Evolutionary conservation across 1,139 yeast species (phyloP).

Genomic region (Yamadazyma atlantica): DNA sequence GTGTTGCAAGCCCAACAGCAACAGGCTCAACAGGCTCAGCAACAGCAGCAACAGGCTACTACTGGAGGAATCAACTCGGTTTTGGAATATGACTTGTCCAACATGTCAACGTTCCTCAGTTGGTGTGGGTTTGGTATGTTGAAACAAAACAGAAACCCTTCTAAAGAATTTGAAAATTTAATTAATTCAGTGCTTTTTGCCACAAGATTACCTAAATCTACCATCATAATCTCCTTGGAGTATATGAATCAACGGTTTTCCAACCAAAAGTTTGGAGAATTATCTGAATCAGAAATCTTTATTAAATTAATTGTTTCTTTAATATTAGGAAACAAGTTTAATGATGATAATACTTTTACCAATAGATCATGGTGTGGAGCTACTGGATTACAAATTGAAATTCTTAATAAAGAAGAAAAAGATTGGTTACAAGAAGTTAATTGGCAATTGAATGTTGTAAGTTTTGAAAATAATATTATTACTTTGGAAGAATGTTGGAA

Average conservation of each 20-base stretch:
- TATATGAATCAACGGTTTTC: constrained; percentile 57
- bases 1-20: constrained; percentile 7
- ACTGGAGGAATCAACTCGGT: constrained; percentile 75
- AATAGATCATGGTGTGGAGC: constrained; percentile 96
- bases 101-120: constrained; percentile 75
- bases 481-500: constrained; percentile 50
- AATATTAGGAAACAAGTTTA: constrained; percentile 87
- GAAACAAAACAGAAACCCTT: constrained; percentile 48
- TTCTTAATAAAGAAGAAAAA: constrained; percentile 67
- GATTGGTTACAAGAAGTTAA: constrained; percentile 62
- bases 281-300: constrained; percentile 50
- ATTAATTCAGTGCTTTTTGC: constrained; percentile 75
- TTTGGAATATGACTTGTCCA: constrained; percentile 72
- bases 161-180: constrained; percentile 57
- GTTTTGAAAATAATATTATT: constrained; percentile 38
- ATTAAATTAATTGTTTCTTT: constrained; percentile 67
- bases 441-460: constrained; percentile 51
- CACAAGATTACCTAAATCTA: constrained; percentile 83
- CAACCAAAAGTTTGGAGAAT: constrained; percentile 23
- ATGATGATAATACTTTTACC: constrained; percentile 95
- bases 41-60: constrained; percentile 5
- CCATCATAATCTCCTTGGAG: constrained; percentile 76
- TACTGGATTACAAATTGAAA: constrained; percentile 66
- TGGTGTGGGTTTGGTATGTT: constrained; percentile 66
- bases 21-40: constrained; percentile 5